A percentile compares a stretch with the other conserved stretches of the same genome.
phyloP scores from a whole-genome alignment of 176 grass and related monocot genomes.

The Cymbopogon citratus region DNA sequence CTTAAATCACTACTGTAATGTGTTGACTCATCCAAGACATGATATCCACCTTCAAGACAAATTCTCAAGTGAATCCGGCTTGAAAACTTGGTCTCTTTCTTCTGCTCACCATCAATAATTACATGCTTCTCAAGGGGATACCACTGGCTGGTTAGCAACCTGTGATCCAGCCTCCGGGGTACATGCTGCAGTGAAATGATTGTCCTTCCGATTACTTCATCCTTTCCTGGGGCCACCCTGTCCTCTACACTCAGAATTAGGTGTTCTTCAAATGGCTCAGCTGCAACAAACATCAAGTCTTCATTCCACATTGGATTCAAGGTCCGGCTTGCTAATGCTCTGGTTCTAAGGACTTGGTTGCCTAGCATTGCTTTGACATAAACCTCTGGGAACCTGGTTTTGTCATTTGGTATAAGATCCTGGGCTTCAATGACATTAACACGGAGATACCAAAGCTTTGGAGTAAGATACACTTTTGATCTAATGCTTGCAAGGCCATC shows the following conservation, averaged over 20 bases:
- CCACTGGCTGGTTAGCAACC: conserved; percentile 43
- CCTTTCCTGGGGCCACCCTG: conserved; percentile 53
- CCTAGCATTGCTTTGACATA: conserved; percentile 59
- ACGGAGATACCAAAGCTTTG: conserved; percentile 71
- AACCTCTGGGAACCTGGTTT: conserved; percentile 52
- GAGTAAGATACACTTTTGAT: conserved; percentile 69
- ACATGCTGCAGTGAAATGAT: conserved; percentile 52
- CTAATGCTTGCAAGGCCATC: conserved; percentile 69
- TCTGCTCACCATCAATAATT: conserved; percentile 56
- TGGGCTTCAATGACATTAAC: conserved; percentile 74
- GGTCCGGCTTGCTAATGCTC: conserved; percentile 27
- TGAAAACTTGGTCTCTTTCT: conserved; percentile 58
- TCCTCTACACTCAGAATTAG: conserved; percentile 59
- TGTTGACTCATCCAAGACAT: conserved; percentile 71
- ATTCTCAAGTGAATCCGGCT: conserved; percentile 64
- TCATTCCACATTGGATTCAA: conserved; percentile 75
- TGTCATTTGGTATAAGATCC: conserved; percentile 53
- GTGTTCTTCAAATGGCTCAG: conserved; percentile 65
- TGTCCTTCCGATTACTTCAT: conserved; percentile 51
- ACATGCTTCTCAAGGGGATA: conserved; percentile 60
- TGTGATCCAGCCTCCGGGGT: conserved; percentile 45
- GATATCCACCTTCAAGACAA: conserved; percentile 68
- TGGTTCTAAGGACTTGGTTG: conserved; percentile 50
- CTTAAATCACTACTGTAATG: conserved; percentile 76
- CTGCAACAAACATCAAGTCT: conserved; percentile 61